Conservation (phyloP, 768 basidiomycete genomes). For the Steccherinum ochraceum region DNA sequence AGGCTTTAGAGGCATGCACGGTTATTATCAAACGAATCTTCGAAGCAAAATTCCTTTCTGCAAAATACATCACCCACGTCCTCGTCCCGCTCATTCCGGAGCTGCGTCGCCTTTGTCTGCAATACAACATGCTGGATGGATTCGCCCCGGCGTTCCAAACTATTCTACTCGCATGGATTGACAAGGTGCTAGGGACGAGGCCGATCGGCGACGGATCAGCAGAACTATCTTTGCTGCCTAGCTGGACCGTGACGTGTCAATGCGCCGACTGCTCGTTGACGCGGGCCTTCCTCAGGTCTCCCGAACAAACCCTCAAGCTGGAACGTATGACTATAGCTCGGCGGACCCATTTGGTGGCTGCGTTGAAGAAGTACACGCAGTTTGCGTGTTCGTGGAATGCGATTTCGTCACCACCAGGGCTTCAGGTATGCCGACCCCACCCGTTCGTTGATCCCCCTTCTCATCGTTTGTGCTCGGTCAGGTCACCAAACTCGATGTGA, state of each 20-base stretch:
- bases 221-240: not conserved
- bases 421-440: constrained; percentile 7
- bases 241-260: not conserved
- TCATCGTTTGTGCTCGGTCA: not conserved
- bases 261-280: constrained; percentile 8
- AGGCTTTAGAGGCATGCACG: not conserved
- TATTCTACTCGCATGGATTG: constrained; percentile 7
- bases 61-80: constrained; percentile 2
- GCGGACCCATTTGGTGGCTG: constrained; percentile 7
- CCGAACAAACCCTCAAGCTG: not conserved
- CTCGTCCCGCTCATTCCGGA: constrained; percentile 8
- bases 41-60: not conserved
- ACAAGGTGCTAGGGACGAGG: constrained; percentile 12
- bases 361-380: constrained; percentile 4
- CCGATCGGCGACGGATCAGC: constrained; percentile 4
- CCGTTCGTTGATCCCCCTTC: not conserved
- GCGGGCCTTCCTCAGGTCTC: constrained; percentile 1
- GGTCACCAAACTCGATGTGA: constrained; percentile 4
- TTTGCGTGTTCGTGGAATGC: constrained; percentile 4
- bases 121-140: constrained; percentile 32
- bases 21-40: not conserved
- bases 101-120: constrained; percentile 30
- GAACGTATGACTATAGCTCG: not conserved
- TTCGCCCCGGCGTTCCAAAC: constrained; percentile 31
- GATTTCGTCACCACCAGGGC: constrained; percentile 10